Evolutionary conservation across 1,284 basidiomycete species (phyloP).

Genomic region (Gymnopus androsaceus): DNA sequence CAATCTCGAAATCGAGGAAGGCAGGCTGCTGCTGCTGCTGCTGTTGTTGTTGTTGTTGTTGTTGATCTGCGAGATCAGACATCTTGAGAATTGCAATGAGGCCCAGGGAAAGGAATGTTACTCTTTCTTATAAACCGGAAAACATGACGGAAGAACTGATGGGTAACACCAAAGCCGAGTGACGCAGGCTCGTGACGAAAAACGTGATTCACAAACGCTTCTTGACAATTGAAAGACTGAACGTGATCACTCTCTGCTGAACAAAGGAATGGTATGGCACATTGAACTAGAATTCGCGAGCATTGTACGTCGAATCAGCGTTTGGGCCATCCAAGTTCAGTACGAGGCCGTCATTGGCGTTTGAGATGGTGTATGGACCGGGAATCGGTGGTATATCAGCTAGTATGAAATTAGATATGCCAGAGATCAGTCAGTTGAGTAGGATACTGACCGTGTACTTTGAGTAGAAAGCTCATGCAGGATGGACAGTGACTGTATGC

Average conservation of each 20-base stretch:
- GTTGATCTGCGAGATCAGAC: no score
- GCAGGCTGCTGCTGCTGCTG: no score
- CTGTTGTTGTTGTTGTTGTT: no score
- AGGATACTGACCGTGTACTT: neutral
- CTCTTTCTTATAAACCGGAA: no score
- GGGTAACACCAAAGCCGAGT: neutral
- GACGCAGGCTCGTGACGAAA: neutral
- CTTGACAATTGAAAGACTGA: neutral
- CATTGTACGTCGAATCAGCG: neutral
- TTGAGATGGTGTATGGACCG: neutral
- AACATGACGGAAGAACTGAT: no score
- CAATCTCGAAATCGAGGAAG: neutral
- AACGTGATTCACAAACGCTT: neutral
- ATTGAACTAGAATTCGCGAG: neutral
- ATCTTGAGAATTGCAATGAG: no score
- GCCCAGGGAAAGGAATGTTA: neutral
- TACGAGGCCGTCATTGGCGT: neutral
- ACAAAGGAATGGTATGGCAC: slow-evolving; percentile 5
- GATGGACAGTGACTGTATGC: neutral
- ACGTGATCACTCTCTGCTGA: neutral
- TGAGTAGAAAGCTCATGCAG: neutral
- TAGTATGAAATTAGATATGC: neutral
- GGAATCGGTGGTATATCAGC: neutral
- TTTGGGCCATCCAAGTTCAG: neutral
- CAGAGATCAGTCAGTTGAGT: neutral